Percentiles rank a stretch among this genome's conserved stretches.
Evolutionary conservation across 2,329 filamentous ascomycete species (phyloP).

Genomic region (Xylariaceae sp.): DNA sequence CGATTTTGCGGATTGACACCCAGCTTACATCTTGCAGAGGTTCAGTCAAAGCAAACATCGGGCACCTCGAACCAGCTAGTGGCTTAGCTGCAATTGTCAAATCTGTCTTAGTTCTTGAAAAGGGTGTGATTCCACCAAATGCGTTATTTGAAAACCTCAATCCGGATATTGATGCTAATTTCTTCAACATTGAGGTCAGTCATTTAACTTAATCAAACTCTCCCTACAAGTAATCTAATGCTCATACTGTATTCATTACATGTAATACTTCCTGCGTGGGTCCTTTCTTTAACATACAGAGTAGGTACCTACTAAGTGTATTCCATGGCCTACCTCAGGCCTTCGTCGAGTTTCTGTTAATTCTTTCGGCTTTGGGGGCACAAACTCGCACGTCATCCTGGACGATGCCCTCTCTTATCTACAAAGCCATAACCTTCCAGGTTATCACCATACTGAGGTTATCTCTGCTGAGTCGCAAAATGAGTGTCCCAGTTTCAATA

Average conservation of each 20-base stretch:
- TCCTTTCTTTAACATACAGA: background rate
- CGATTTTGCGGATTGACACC: background rate
- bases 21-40: too few species aligned
- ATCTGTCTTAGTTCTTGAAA: too few species aligned
- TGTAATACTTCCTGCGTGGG: background rate
- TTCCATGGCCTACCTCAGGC: slow-evolving; percentile 2
- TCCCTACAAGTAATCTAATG: too few species aligned
- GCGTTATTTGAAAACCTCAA: background rate
- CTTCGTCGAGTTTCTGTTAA: slow-evolving; percentile 6
- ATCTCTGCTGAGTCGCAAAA: too few species aligned
- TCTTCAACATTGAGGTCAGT: background rate
- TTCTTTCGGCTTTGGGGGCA: slow-evolving; percentile 5
- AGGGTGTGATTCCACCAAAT: background rate
- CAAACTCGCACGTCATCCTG: background rate
- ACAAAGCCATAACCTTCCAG: background rate
- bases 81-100: too few species aligned
- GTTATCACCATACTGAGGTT: too few species aligned
- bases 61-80: too few species aligned
- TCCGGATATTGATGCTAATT: background rate
- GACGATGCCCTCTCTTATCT: slow-evolving; percentile 13
- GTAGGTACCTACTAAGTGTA: background rate
- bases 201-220: too few species aligned
- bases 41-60: too few species aligned
- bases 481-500: too few species aligned
- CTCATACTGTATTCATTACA: too few species aligned